These are phyloP conservation scores for Sporothrix variecibatus DNA, from an alignment of 2,329 filamentous ascomycete genomes.

Conservation along the genomic window DNA sequence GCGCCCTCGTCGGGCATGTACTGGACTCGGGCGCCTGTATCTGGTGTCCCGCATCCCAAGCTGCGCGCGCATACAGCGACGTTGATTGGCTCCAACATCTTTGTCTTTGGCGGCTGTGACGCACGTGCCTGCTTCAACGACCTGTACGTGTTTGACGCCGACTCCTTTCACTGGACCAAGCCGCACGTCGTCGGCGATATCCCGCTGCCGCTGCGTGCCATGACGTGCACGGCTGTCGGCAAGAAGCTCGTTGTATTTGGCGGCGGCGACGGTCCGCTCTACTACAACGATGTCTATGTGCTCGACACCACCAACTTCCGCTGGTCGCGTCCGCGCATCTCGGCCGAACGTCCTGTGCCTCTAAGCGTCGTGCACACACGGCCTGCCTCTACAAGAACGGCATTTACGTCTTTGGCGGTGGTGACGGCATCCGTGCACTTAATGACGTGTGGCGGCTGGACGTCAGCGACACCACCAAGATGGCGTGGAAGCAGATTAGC, in stretches of 20 bases:
- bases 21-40: slow-evolving; percentile 67
- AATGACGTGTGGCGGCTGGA: slow-evolving; percentile 75
- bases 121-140: slow-evolving; percentile 68
- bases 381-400: slow-evolving; percentile 72
- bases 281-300: slow-evolving; percentile 73
- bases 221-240: slow-evolving; percentile 70
- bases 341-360: slow-evolving; percentile 56
- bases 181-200: slow-evolving; percentile 66
- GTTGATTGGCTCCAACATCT: slow-evolving; percentile 66
- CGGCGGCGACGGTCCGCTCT: slow-evolving; percentile 68
- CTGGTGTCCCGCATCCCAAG: slow-evolving; percentile 61
- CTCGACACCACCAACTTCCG: slow-evolving; percentile 70
- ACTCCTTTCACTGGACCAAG: slow-evolving; percentile 68
- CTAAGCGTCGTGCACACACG: slow-evolving; percentile 66
- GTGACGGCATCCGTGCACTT: slow-evolving; percentile 68
- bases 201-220: slow-evolving; percentile 65
- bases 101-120: slow-evolving; percentile 70
- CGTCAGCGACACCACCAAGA: slow-evolving; percentile 65
- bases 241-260: slow-evolving; percentile 72
- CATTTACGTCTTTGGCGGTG: slow-evolving; percentile 71
- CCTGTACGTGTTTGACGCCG: slow-evolving; percentile 68
- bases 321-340: slow-evolving; percentile 63
- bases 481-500: slow-evolving; percentile 68
- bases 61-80: slow-evolving; percentile 68
- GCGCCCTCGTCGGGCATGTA: slow-evolving; percentile 73